Conservation (phyloP, 345 rosid genomes). For the Rhodomyrtus tomentosa region DNA sequence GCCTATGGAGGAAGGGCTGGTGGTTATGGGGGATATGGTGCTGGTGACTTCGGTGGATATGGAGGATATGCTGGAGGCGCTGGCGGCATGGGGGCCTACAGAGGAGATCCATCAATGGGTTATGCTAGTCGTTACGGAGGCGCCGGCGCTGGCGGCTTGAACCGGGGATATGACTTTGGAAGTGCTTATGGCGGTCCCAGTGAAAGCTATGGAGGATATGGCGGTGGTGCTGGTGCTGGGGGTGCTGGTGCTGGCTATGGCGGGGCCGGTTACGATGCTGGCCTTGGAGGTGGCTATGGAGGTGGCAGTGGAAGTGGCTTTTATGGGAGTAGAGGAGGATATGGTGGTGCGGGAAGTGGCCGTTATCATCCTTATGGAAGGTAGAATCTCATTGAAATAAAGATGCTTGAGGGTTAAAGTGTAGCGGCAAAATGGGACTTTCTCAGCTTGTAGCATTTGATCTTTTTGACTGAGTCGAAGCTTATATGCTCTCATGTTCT, state of each 20-base stretch:
- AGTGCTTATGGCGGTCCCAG: slow-evolving; percentile 30
- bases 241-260: slow-evolving; percentile 39
- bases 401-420: neutral
- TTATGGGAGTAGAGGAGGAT: slow-evolving; percentile 6
- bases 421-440: neutral
- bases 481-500: neutral
- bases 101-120: slow-evolving; percentile 65
- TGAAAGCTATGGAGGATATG: slow-evolving; percentile 34
- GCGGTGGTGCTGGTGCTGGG: slow-evolving; percentile 34
- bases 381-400: slow-evolving; percentile 20
- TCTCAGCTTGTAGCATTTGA: neutral
- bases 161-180: slow-evolving; percentile 29
- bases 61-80: slow-evolving; percentile 62
- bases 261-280: slow-evolving; percentile 13
- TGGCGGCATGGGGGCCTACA: slow-evolving; percentile 52
- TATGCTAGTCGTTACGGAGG: slow-evolving; percentile 73
- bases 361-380: slow-evolving; percentile 90
- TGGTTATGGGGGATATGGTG: slow-evolving; percentile 45
- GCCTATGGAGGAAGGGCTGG: slow-evolving; percentile 29
- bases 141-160: slow-evolving; percentile 19
- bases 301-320: slow-evolving; percentile 15
- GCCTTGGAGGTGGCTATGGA: slow-evolving; percentile 5
- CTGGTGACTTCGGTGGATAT: slow-evolving; percentile 52
- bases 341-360: slow-evolving; percentile 34
- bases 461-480: neutral